Evolutionary conservation across 1,284 basidiomycete species (phyloP).

Genomic region (Lignosus rhinocerotis): DNA sequence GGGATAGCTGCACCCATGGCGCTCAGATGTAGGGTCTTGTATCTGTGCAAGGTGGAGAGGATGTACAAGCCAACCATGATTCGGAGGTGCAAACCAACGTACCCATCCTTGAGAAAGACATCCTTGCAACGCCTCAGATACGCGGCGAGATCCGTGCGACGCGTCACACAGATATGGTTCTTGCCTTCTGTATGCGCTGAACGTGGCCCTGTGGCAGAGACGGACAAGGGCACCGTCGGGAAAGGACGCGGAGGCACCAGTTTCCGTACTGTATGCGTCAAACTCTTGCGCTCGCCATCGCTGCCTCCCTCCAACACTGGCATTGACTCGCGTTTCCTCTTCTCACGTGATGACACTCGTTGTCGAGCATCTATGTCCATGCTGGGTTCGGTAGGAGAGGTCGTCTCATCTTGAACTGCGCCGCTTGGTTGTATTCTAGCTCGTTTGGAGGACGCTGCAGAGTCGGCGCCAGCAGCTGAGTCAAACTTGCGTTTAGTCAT

Average conservation of each 20-base stretch:
- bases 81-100: constrained; percentile 26
- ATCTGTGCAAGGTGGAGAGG: constrained; percentile 43
- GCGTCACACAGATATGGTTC: constrained; percentile 79
- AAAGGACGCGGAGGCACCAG: constrained; percentile 72
- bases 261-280: constrained; percentile 52
- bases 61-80: not conserved
- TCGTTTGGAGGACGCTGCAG: constrained; percentile 10
- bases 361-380: too few species aligned
- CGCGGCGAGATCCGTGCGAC: constrained; percentile 71
- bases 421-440: not conserved
- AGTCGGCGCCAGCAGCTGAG: constrained; percentile 13
- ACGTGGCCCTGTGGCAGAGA: constrained; percentile 76
- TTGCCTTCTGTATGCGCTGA: constrained; percentile 76
- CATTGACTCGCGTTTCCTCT: constrained; percentile 10
- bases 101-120: constrained; percentile 78
- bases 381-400: too few species aligned
- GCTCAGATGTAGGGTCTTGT: constrained; percentile 73
- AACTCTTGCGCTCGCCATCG: constrained; percentile 2
- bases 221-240: constrained; percentile 74
- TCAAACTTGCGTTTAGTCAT: constrained; percentile 40
- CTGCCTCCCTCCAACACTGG: not conserved
- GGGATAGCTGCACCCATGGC: constrained; percentile 90
- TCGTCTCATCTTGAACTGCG: too few species aligned
- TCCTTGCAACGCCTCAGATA: constrained; percentile 83
- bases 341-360: not conserved